Evolutionary conservation across 495 filamentous ascomycete genomes (phyloP).

Genomic region (Hyphodiscus hymeniophilus): DNA sequence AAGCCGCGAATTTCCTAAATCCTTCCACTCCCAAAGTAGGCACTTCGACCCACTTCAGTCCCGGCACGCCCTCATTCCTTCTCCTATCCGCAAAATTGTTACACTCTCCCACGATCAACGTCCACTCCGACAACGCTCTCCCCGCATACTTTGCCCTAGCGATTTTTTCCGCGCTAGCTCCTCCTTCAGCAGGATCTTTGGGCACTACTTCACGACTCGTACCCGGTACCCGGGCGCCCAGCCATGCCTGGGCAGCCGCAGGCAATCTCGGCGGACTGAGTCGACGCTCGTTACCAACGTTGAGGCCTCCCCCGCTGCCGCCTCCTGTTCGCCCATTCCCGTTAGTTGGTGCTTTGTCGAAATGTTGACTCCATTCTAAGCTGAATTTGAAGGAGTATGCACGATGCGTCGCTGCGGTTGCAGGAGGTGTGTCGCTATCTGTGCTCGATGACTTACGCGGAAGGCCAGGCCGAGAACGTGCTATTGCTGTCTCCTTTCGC

Average conservation of each 20-base stretch:
- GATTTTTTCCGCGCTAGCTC: neutral
- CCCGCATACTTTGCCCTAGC: conserved; percentile 60
- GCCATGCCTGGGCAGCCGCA: conserved; percentile 40
- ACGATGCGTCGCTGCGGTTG: conserved; percentile 31
- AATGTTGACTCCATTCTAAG: conserved; percentile 49
- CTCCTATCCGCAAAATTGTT: conserved; percentile 88
- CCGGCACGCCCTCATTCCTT: conserved; percentile 75
- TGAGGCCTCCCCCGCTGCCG: conserved; percentile 5
- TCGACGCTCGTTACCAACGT: conserved; percentile 36
- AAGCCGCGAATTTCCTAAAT: conserved; percentile 47
- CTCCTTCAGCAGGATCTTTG: conserved; percentile 11
- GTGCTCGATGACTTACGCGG: conserved; percentile 18
- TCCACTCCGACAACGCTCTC: conserved; percentile 88
- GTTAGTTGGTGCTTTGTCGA: conserved; percentile 32
- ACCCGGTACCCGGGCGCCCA: conserved; percentile 12
- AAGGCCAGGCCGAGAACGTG: conserved; percentile 21
- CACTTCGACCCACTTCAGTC: conserved; percentile 72
- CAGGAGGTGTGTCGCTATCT: conserved; percentile 27
- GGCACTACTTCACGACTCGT: conserved; percentile 11
- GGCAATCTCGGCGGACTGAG: conserved; percentile 73
- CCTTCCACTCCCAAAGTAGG: conserved; percentile 80
- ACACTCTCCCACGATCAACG: conserved; percentile 72
- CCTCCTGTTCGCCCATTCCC: neutral
- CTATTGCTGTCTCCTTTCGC: conserved; percentile 21
- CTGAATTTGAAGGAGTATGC: conserved; percentile 71